phyloP scores from a whole-genome alignment of 805 yeast genomes.

The Wickerhamiella azymoides region DNA sequence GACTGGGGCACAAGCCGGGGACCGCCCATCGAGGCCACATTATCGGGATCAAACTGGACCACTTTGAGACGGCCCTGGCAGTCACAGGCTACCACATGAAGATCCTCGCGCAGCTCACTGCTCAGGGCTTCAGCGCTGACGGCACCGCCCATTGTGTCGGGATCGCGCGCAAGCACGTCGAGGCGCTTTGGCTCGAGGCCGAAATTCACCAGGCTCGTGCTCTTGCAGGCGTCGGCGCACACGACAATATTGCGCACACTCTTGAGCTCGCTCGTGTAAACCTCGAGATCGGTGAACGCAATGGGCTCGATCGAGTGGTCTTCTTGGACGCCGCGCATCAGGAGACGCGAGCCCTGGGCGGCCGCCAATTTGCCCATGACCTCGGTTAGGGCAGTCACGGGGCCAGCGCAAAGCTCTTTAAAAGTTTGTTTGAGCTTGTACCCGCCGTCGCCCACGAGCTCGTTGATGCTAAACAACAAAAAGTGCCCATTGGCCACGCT shows the following conservation, averaged over 20 bases:
- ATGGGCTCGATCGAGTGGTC: slow-evolving; percentile 82
- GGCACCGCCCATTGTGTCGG: slow-evolving; percentile 64
- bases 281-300: slow-evolving; percentile 79
- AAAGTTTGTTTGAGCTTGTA: slow-evolving; percentile 62
- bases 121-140: slow-evolving; percentile 37
- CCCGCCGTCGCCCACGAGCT: slow-evolving; percentile 80
- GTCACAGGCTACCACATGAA: slow-evolving; percentile 57
- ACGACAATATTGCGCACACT: slow-evolving; percentile 70
- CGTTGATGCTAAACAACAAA: slow-evolving; percentile 58
- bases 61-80: slow-evolving; percentile 52
- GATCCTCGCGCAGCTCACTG: slow-evolving; percentile 33
- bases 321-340: slow-evolving; percentile 73
- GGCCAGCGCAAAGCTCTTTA: slow-evolving; percentile 67
- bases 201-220: slow-evolving; percentile 72
- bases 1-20: slow-evolving; percentile 56
- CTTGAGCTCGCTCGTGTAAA: slow-evolving; percentile 66
- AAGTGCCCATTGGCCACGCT: slow-evolving; percentile 66
- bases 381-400: slow-evolving; percentile 63
- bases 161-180: slow-evolving; percentile 64
- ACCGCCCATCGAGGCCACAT: slow-evolving; percentile 69
- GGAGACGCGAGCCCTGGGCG: slow-evolving; percentile 71
- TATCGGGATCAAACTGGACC: slow-evolving; percentile 84
- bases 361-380: slow-evolving; percentile 72
- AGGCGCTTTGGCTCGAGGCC: slow-evolving; percentile 91
- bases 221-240: slow-evolving; percentile 66